These are phyloP conservation scores for Acer yangbiense DNA, from an alignment of 345 rosid genomes.

Conservation along the genomic window DNA sequence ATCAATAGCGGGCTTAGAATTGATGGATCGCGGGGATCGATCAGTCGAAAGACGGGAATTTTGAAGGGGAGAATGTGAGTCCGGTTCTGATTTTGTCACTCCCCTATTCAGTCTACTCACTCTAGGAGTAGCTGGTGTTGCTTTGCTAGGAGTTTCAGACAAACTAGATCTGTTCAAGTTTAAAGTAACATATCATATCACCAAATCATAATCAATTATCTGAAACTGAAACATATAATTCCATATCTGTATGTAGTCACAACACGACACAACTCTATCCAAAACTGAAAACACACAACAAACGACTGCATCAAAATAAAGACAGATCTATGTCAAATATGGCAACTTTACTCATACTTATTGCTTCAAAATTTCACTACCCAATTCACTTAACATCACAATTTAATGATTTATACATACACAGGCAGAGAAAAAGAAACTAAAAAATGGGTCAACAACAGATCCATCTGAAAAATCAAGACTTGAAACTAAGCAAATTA, in stretches of 20 bases:
- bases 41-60: conserved; percentile 68
- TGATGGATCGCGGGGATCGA: conserved; percentile 65
- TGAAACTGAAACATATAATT: conserved; percentile 17
- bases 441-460: neutral
- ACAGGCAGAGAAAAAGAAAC: neutral
- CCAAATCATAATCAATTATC: conserved; percentile 16
- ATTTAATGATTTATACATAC: no score
- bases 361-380: neutral
- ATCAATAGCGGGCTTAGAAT: conserved; percentile 64
- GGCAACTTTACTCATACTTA: neutral
- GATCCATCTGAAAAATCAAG: conserved; percentile 23
- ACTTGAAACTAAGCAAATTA: conserved; percentile 11
- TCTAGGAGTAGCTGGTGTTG: conserved; percentile 73
- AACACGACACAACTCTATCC: neutral
- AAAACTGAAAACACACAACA: neutral
- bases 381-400: conserved; percentile 11
- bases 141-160: conserved; percentile 71
- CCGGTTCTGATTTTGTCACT: conserved; percentile 58
- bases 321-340: conserved; percentile 27
- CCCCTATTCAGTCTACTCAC: conserved; percentile 57
- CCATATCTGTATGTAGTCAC: neutral
- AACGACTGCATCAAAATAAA: conserved; percentile 5
- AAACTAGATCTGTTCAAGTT: conserved; percentile 62
- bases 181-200: conserved; percentile 12
- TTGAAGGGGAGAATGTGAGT: conserved; percentile 57